Base-by-base conservation (phyloP, 1,139 yeast genomes). In the Kodamaea derodonti region DNA sequence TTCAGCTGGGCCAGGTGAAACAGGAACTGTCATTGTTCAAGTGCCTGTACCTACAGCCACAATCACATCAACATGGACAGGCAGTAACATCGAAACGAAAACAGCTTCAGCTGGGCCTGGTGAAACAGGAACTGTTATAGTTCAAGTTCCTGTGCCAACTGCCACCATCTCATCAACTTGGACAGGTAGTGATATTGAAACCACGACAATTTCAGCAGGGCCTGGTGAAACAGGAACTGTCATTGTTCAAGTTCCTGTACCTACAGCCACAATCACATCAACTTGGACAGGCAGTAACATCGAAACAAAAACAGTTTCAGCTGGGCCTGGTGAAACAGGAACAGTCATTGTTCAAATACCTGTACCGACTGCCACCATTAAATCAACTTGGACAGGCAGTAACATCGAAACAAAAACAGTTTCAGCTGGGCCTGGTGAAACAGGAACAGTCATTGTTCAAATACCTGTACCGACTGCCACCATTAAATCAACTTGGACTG, bases 141-240 rank as follows among this genome's bases (percentile, higher is more conserved):
- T 50, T 11, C 36, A 40, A 8, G 42, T 41, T 9, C 55, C 57
- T 15, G 28, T 29, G 30, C 32, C 32, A 24, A 15, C 12, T 3
- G 6, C 43, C 3, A 34, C 48, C 13, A 40, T 49, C 7, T 59
- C 65, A 1, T 28, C 23, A 4, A 59, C 65, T 4, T 41, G 42
- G 42, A 33, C 43, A 8, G 42, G 45, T 9, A 17, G 31, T 7
- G 31, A 18, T 6, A 32, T 35, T 2, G 12, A 30, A 2, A 22
- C 38, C 7, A 24, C 36, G 11, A 33, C 38, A 6, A 20, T 28
- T 4, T 37, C 38, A 7, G 38, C 36, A 10, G 20, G 30, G 17
- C 25, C 30, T 2, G 49, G 45, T n/a, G 46, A 38, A 11, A 50
- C 51, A 3, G 41, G 36, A 10, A 53, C 56, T 1, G 38, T 46